A percentile compares a stretch with the other conserved stretches of the same genome.
These are phyloP conservation scores for Staphylotrichum tortipilum DNA, from an alignment of 495 filamentous ascomycete species.

Conservation along the genomic window DNA sequence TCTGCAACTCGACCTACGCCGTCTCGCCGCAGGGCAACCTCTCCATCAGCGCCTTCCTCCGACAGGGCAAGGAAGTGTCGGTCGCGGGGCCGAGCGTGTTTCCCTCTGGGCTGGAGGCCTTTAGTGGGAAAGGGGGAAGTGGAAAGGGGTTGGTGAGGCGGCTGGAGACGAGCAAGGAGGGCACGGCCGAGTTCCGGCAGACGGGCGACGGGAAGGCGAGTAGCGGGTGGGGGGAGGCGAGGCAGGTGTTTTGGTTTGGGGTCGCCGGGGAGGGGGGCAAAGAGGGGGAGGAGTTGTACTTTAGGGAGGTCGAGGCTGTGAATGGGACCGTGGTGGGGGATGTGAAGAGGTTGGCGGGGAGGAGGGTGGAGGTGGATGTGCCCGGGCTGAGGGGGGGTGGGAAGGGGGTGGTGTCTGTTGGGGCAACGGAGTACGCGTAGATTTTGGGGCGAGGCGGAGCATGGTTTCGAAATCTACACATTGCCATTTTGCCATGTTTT, in stretches of 20 bases:
- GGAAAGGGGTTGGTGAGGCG: constrained; percentile 26
- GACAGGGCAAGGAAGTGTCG: constrained; percentile 49
- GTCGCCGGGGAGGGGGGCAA: constrained; percentile 11
- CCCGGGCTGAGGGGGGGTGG: too few species aligned
- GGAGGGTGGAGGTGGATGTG: neutral
- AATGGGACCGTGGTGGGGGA: constrained; percentile 19
- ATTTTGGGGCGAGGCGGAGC: too few species aligned
- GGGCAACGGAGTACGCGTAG: neutral
- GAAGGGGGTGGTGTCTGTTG: neutral
- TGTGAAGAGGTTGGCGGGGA: constrained; percentile 18
- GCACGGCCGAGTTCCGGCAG: constrained; percentile 44
- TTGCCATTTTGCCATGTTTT: too few species aligned
- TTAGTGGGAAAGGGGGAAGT: constrained; percentile 11
- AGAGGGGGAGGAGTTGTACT: constrained; percentile 24
- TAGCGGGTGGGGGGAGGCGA: constrained; percentile 43
- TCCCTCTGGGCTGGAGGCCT: constrained; percentile 48
- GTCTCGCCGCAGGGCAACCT: constrained; percentile 41
- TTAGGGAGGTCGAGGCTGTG: constrained; percentile 24
- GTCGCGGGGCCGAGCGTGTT: constrained; percentile 52
- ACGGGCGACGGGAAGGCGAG: constrained; percentile 38
- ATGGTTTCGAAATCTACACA: neutral
- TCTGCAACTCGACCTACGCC: constrained; percentile 47
- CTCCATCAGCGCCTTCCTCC: constrained; percentile 50
- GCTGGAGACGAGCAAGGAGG: constrained; percentile 47
- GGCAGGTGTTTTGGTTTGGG: constrained; percentile 48